phyloP scores from a whole-genome alignment of 345 rosid genomes.

The Lepidium didymum region DNA sequence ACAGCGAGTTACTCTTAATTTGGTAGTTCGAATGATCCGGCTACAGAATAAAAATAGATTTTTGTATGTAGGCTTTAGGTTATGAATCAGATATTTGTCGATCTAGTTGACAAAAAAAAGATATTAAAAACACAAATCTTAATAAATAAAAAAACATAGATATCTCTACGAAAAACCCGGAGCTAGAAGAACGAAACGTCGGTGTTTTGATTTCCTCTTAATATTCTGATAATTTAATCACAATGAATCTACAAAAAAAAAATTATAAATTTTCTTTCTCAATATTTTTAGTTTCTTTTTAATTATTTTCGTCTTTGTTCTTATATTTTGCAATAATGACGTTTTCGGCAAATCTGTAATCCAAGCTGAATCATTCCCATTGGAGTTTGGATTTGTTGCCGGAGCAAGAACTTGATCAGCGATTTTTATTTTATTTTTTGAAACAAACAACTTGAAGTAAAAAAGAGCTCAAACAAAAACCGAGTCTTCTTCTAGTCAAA shows the following conservation, averaged over 20 bases:
- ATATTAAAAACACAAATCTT: too few relatives aligned
- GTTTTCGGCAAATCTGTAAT: conserved; percentile 15
- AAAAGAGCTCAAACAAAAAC: neutral
- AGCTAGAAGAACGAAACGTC: neutral
- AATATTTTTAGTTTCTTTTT: too few relatives aligned
- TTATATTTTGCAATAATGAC: neutral
- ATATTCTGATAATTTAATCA: neutral
- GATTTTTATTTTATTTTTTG: neutral
- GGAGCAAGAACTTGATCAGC: neutral
- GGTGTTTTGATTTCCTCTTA: neutral
- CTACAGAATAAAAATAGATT: too few relatives aligned
- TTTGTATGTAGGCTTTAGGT: too few relatives aligned
- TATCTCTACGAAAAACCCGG: neutral
- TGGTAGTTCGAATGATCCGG: too few relatives aligned
- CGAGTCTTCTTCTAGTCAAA: conserved; percentile 25
- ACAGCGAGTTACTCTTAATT: too few relatives aligned
- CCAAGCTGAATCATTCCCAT: conserved; percentile 7
- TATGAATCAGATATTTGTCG: too few relatives aligned
- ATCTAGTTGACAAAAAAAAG: too few relatives aligned
- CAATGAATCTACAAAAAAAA: neutral
- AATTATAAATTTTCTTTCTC: neutral
- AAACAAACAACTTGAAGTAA: neutral
- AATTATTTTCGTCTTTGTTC: neutral
- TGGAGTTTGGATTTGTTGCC: neutral
- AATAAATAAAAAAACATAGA: too few relatives aligned